Percentiles rank a stretch among this genome's conserved stretches.
These are phyloP conservation scores for Stylosanthes scabra DNA, from an alignment of 331 rosid genomes.

Conservation along the genomic window DNA sequence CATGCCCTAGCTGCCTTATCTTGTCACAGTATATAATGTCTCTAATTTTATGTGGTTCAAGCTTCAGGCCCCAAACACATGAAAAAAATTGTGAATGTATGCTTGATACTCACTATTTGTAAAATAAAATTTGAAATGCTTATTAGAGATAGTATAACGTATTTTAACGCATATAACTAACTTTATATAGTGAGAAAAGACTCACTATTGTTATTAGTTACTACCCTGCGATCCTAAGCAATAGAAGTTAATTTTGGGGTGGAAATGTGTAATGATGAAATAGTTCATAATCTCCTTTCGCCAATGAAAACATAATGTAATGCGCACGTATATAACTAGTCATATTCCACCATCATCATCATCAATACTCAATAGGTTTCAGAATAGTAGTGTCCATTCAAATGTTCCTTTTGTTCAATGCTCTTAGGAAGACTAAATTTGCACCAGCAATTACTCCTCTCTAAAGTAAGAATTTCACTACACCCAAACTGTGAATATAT, in stretches of 20 bases:
- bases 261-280: neutral
- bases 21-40: too few species aligned
- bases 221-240: neutral
- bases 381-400: neutral
- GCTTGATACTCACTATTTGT: neutral
- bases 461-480: too few species aligned
- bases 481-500: too few species aligned
- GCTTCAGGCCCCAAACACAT: too few species aligned
- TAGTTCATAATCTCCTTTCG: neutral
- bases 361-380: neutral
- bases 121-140: neutral
- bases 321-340: neutral
- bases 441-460: neutral
- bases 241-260: neutral
- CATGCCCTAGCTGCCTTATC: too few species aligned
- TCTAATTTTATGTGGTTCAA: too few species aligned
- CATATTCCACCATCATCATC: constrained; percentile 1
- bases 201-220: neutral
- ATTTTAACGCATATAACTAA: neutral
- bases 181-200: neutral
- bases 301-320: constrained; percentile 1
- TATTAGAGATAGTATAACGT: neutral
- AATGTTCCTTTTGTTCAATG: neutral
- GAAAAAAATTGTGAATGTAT: neutral
- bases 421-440: neutral